Base-by-base conservation (phyloP, 2,329 filamentous ascomycete genomes). In the Chaetoscypha palmicola region DNA sequence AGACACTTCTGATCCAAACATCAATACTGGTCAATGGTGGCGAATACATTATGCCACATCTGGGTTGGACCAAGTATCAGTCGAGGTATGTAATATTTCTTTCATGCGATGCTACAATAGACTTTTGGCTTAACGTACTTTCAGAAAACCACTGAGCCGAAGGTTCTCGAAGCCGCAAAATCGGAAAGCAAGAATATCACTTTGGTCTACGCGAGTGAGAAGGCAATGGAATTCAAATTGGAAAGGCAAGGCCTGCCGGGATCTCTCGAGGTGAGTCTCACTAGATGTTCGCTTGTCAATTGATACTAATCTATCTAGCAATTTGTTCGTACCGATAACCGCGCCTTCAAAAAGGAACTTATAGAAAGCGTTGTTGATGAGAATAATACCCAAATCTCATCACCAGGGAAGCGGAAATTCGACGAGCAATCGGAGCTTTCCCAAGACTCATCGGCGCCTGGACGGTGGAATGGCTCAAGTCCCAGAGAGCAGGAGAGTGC, bases 171-270 rank as follows among this genome's bases (percentile, higher is more conserved):
- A 37, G 66, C 68, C 8, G 66, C 74, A 16, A 72, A 68, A 60
- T 62, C 64, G 5, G 72, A 74, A 37, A 68, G 68, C 7, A 72
- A 69, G 43, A 66, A 62, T 14, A 68, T 70, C 0, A 53, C 76
- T 14, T 54, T 79, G 2, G 61, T 79, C 3, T 79, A 78, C 52
- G 74, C 75, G 17, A 73, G 72, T 3, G 71, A 77, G 47, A 59
- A 63, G 20, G 72, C 73, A 19, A 57, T 76, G 46, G 45, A 46
- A 28, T 34, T 34, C 16, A 34, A 41, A 21, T 36, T 32, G n/a
- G 55, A 62, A 3, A 57, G 46, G 9, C 51, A 58, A 3, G 60
- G 66, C 9, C 58, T 77, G 12, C 63, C 72, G 21, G 57, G 60
- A 37, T 46, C 62, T 39, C 53, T 70, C 17, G 61, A 65, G 30